Evolutionary conservation across 192 early-diverging fungal species (phyloP).

Genomic region (Gamsiella multidivaricata): DNA sequence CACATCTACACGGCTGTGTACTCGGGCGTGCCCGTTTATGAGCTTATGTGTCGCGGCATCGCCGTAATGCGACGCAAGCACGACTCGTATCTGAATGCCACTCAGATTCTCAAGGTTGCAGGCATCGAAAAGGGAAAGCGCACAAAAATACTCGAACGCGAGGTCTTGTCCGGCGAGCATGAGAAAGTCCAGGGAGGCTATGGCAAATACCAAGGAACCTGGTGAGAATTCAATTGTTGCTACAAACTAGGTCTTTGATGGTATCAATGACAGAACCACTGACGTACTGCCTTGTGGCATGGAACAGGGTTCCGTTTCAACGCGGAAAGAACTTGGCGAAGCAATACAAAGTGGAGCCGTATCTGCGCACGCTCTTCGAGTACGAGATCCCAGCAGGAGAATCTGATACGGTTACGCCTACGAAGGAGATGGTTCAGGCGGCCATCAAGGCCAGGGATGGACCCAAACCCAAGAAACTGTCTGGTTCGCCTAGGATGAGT

Average conservation of each 20-base stretch:
- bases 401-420: slow-evolving; percentile 42
- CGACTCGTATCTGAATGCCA: slow-evolving; percentile 90
- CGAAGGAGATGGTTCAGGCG: slow-evolving; percentile 60
- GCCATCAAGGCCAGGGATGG: slow-evolving; percentile 22
- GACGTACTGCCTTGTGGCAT: too few species aligned
- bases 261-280: too few species aligned
- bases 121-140: slow-evolving; percentile 87
- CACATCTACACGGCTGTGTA: slow-evolving; percentile 68
- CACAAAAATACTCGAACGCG: slow-evolving; percentile 90
- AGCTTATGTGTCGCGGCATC: slow-evolving; percentile 76
- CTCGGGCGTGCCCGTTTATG: slow-evolving; percentile 82
- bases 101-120: slow-evolving; percentile 95
- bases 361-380: slow-evolving; percentile 83
- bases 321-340: slow-evolving; percentile 85
- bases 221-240: slow-evolving; percentile 57
- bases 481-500: slow-evolving; percentile 22
- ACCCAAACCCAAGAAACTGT: slow-evolving; percentile 12
- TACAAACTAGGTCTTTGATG: not conserved
- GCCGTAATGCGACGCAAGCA: slow-evolving; percentile 84
- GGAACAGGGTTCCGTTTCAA: slow-evolving; percentile 92
- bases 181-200: slow-evolving; percentile 98
- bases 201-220: slow-evolving; percentile 93
- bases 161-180: slow-evolving; percentile 82
- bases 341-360: slow-evolving; percentile 80
- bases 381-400: slow-evolving; percentile 73